Base-by-base conservation (phyloP, 495 filamentous ascomycete genomes). In the Diplogelasinospora grovesii region DNA sequence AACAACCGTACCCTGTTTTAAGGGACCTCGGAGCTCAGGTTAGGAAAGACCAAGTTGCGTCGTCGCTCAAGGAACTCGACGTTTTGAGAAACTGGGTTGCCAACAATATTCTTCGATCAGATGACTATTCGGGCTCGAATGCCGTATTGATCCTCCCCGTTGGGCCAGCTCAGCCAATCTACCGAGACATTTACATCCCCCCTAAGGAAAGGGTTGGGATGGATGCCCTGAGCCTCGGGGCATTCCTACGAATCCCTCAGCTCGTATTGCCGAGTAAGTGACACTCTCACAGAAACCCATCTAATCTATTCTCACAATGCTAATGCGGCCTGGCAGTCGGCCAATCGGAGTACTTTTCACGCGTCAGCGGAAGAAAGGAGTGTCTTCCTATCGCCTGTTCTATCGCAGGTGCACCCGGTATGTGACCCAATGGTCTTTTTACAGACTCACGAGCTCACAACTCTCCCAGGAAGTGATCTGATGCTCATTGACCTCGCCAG, bases 131-230 rank as follows among this genome's bases (percentile, higher is more conserved):
- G 16, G 21, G 34, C 4, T 37, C 34, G 8, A 22, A 10, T 16
- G 34, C 34, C n/a, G 15, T 37, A 22, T n/a, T 37, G 18, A 37
- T 37, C 34, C 34, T 37, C 6, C 34, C 34, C 11, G 34, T 37
- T 16, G 34, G 34, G 20, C 19, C 34, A 3, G 25, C 34, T 11
- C 19, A 37, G 20, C 34, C 34, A 3, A 37, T 22, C 11, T 37
- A 37, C 16, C 34, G 34, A 3, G 34, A 37, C 34, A 22, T 23
- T 4, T 37, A 22, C n/a, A 37, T 3, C 19, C 3, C 5, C 4
- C 34, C 34, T 5, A 23, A 3, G 5, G 19, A 18, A 4, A 37
- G 34, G 15, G 19, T 37, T 22, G 34, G 34, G 3, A 24, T 37
- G 10, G 34, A 37, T 13, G 34, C 34, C 11, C 21, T 37, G 9